These are phyloP conservation scores for Helenozyma rhizophorensis DNA, from an alignment of 805 yeast species.

Conservation along the genomic window DNA sequence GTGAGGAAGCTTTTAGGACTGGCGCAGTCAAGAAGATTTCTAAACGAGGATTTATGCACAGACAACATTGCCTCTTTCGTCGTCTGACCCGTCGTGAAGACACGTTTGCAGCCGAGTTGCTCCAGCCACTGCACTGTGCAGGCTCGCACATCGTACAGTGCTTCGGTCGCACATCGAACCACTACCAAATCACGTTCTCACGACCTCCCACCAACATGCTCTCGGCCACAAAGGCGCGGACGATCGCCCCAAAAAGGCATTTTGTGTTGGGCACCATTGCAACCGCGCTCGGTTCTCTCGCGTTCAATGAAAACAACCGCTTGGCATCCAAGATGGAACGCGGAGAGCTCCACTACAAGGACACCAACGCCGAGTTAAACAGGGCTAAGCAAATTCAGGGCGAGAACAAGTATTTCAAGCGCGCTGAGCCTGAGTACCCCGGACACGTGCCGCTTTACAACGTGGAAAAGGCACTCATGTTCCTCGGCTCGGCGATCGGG, in stretches of 20 bases:
- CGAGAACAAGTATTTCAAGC: constrained; percentile 26
- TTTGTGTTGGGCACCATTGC: constrained; percentile 11
- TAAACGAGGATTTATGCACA: too few relatives aligned
- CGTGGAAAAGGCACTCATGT: constrained; percentile 60
- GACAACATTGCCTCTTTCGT: too few relatives aligned
- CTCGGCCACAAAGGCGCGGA: too few relatives aligned
- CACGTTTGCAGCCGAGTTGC: too few relatives aligned
- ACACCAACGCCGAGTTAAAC: constrained; percentile 28
- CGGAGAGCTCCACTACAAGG: constrained; percentile 42
- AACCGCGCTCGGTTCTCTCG: constrained; percentile 24
- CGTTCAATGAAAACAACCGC: constrained; percentile 41
- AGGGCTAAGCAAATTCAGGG: constrained; percentile 18
- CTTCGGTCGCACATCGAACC: neutral
- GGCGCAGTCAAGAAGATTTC: too few relatives aligned
- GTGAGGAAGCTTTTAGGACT: too few relatives aligned
- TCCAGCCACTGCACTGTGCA: too few relatives aligned
- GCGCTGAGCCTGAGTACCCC: constrained; percentile 51
- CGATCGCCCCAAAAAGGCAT: constrained; percentile 8
- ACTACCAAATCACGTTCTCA: constrained; percentile 3
- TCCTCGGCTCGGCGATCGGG: constrained; percentile 71
- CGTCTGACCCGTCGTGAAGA: too few relatives aligned
- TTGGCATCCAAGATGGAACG: constrained; percentile 59
- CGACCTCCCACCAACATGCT: constrained; percentile 3
- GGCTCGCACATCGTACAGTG: neutral
- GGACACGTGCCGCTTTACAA: constrained; percentile 74